Base-by-base conservation (phyloP, 208 protist genomes). In the Jaenimonas drosophilae region DNA sequence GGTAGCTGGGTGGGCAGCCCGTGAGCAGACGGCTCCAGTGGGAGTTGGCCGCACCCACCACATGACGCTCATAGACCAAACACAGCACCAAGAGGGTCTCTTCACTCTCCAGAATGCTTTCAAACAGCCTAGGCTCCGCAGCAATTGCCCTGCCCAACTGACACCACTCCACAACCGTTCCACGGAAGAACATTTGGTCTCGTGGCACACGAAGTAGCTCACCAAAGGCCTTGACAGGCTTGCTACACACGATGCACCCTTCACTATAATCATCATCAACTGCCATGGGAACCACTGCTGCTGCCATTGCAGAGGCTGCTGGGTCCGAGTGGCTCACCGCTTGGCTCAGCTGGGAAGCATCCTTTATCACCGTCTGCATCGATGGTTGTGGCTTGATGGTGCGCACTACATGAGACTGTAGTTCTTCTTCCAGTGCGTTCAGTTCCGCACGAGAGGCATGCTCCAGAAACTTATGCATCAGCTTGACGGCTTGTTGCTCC, bases 401-500 rank as follows among this genome's bases (percentile, higher is more conserved):
- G 9, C 19, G n/a, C 9, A 11, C 9, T 20, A 42, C 16, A 21
- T 42, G 37, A 24, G 6, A 11, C 37, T 21, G 16, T 20, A 42
- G 37, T 17, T 11, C 37, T n/a, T n/a, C 37, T 11, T 42, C 37
- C 37, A 42, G 9, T 25, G 37, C 37, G 37, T 6, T 24, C 9
- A 24, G n/a, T 11, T 24, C 19, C 7, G 16, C 37, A 20, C 9
- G 6, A 20, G 9, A 42, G 16, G 16, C 16, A 21, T 64, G 43
- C 21, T 37, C 27, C 0, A 90, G 26, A 25, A 75, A 77, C 23
- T 46, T 27, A 40, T 61, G 69, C 12, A 77, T 56, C 3, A 83
- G 14, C 51, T 90, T 94, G 32, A 88, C 80, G 16, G 78, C 81
- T 1, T 78, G 53, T 51, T 94, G 85, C 62, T 94, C 85, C 33